phyloP scores from a whole-genome alignment of 129 eudicot species.

The Escallonia rubra region DNA sequence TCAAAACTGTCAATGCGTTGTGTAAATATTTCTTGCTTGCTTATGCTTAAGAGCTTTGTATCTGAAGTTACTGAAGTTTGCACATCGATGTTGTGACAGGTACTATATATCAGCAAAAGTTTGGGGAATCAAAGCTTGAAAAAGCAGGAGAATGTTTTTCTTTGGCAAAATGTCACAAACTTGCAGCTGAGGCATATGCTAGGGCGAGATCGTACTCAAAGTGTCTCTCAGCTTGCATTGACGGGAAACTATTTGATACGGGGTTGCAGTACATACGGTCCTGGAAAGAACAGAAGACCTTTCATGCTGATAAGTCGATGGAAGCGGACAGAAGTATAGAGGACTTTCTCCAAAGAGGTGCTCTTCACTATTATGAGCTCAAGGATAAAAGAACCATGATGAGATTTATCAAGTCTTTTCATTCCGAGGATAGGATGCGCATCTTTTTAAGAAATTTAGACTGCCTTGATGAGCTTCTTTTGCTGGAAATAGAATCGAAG shows the following conservation, averaged over 20 bases:
- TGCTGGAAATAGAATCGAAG: constrained; percentile 64
- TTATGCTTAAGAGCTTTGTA: not conserved
- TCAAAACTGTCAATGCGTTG: not conserved
- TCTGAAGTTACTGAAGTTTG: not conserved
- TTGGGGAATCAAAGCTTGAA: constrained; percentile 29
- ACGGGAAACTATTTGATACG: constrained; percentile 35
- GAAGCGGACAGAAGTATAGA: constrained; percentile 48
- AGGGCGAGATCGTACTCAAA: constrained; percentile 38
- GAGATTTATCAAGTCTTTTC: constrained; percentile 56
- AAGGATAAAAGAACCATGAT: constrained; percentile 45
- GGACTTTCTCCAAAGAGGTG: constrained; percentile 56
- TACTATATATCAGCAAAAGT: constrained; percentile 25
- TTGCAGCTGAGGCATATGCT: constrained; percentile 61
- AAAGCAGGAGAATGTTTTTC: constrained; percentile 71
- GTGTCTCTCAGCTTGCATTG: constrained; percentile 60
- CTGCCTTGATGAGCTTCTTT: constrained; percentile 56
- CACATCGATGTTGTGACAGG: constrained; percentile 21
- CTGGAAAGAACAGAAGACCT: constrained; percentile 44
- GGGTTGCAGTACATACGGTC: constrained; percentile 39
- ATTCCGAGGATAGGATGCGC: constrained; percentile 46
- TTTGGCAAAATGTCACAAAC: constrained; percentile 40
- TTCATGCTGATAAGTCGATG: not conserved
- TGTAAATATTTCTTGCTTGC: not conserved
- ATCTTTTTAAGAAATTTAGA: constrained; percentile 37
- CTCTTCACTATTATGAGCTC: constrained; percentile 28